Conservation (phyloP, 106 monocot genomes). For the Gastrodia elata region DNA sequence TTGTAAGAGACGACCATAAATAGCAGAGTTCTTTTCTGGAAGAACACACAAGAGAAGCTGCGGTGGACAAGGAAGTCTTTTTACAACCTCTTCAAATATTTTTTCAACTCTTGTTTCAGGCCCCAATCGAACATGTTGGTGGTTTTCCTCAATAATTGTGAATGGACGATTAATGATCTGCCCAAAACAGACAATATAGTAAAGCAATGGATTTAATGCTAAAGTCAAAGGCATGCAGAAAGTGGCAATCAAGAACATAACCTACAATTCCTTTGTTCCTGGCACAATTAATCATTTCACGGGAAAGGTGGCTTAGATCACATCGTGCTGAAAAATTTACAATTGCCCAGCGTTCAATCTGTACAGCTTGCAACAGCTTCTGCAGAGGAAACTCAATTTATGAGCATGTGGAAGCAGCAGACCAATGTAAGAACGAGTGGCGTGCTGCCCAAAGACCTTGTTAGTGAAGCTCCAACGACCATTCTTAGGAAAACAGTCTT, state of each 20-base stretch:
- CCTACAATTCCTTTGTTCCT: conserved; percentile 75
- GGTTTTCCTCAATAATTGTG: conserved; percentile 59
- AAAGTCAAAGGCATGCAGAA: background rate
- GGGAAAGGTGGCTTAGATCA: conserved; percentile 59
- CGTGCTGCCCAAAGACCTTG: conserved; percentile 36
- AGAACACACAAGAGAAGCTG: conserved; percentile 68
- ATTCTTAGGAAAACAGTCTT: conserved; percentile 48
- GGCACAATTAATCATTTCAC: conserved; percentile 66
- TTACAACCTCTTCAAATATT: conserved; percentile 49
- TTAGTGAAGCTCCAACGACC: conserved; percentile 79
- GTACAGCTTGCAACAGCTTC: conserved; percentile 33
- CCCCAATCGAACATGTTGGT: conserved; percentile 32
- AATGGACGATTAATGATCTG: conserved; percentile 46
- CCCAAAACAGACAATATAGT: conserved; percentile 9
- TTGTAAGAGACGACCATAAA: conserved; percentile 41
- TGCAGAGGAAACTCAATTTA: conserved; percentile 16
- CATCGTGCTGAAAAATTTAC: conserved; percentile 75
- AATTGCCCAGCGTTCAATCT: conserved; percentile 62
- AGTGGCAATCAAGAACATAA: background rate
- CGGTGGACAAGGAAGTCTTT: conserved; percentile 28
- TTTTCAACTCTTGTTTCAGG: conserved; percentile 54
- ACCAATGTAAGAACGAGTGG: background rate
- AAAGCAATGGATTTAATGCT: background rate
- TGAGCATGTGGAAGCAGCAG: background rate
- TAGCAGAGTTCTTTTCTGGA: conserved; percentile 68